Percentiles rank a stretch among this genome's conserved stretches.
Evolutionary conservation across 2,329 filamentous ascomycete genomes (phyloP).

Genomic region (Fusarium annulatum): DNA sequence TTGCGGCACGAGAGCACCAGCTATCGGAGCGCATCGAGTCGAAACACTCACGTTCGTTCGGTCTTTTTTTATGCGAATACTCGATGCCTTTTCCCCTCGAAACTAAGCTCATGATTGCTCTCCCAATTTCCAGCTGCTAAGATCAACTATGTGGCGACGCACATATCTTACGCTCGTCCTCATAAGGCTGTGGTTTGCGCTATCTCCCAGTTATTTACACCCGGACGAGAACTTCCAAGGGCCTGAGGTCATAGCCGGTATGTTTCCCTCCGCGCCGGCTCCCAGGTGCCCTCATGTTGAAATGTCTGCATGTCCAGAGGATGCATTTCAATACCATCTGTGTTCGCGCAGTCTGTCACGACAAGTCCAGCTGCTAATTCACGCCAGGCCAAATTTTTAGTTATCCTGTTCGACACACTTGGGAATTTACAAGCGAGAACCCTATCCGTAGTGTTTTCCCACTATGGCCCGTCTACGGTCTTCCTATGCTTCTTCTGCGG

Average conservation of each 20-base stretch:
- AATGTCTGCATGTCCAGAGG: not conserved
- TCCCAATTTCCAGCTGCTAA: conserved; percentile 33
- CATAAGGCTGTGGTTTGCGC: conserved; percentile 91
- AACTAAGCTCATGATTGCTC: conserved; percentile 45
- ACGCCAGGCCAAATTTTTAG: conserved; percentile 85
- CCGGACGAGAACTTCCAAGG: conserved; percentile 99
- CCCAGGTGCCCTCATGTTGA: not conserved
- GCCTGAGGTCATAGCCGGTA: conserved; percentile 96
- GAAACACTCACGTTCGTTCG: conserved; percentile 7
- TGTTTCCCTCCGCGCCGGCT: conserved; percentile 44
- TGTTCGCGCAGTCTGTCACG: not conserved
- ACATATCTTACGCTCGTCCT: conserved; percentile 86
- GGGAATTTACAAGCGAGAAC: conserved; percentile 91
- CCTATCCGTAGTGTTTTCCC: conserved; percentile 97
- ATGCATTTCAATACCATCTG: not conserved
- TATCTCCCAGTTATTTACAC: conserved; percentile 95
- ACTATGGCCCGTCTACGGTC: conserved; percentile 92
- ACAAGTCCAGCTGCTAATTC: conserved; percentile 23
- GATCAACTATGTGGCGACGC: conserved; percentile 84
- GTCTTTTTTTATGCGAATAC: conserved; percentile 28
- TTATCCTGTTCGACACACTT: conserved; percentile 89
- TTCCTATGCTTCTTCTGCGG: conserved; percentile 91
- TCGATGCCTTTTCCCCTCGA: conserved; percentile 33
- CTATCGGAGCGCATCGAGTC: conserved; percentile 3
- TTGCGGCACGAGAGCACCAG: conserved; percentile 12